phyloP scores from a whole-genome alignment of 2,329 filamentous ascomycete species.

The Aspergillus sp. region DNA sequence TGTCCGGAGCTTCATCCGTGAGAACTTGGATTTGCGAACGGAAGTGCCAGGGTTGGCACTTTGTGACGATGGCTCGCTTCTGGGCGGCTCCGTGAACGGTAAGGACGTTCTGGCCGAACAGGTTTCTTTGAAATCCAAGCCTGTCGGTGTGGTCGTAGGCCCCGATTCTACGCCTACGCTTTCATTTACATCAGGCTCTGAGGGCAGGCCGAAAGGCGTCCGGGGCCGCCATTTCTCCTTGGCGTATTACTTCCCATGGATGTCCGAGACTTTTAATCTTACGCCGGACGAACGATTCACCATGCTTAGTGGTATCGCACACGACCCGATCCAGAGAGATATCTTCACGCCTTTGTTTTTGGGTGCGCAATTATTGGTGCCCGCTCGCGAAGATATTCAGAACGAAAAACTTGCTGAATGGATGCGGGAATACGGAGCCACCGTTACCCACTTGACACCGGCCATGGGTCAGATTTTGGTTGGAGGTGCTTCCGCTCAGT shows the following conservation, averaged over 20 bases:
- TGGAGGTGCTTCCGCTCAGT: constrained; percentile 69
- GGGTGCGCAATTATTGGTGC: constrained; percentile 69
- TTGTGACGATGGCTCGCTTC: constrained; percentile 59
- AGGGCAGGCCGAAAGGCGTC: constrained; percentile 80
- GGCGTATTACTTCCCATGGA: constrained; percentile 85
- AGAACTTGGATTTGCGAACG: constrained; percentile 63
- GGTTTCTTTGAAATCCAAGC: constrained; percentile 44
- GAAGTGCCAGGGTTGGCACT: constrained; percentile 67
- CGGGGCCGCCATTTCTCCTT: constrained; percentile 78
- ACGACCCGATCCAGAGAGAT: constrained; percentile 54
- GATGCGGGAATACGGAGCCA: constrained; percentile 68
- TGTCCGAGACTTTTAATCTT: constrained; percentile 73
- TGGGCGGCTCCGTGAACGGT: constrained; percentile 59
- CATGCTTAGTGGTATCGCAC: constrained; percentile 73
- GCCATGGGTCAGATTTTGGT: constrained; percentile 94
- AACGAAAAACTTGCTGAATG: constrained; percentile 83
- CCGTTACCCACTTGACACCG: constrained; percentile 81
- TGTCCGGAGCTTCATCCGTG: constrained; percentile 61
- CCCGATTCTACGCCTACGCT: constrained; percentile 77
- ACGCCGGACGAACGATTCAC: constrained; percentile 68
- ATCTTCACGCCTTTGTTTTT: constrained; percentile 89
- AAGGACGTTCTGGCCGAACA: constrained; percentile 58
- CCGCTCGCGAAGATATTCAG: constrained; percentile 72
- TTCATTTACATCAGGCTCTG: constrained; percentile 62
- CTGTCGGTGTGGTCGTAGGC: constrained; percentile 68